Percentiles rank a stretch among this genome's conserved stretches.
Evolutionary conservation across 2,329 filamentous ascomycete species (phyloP).

Genomic region (Alternaria viburni): DNA sequence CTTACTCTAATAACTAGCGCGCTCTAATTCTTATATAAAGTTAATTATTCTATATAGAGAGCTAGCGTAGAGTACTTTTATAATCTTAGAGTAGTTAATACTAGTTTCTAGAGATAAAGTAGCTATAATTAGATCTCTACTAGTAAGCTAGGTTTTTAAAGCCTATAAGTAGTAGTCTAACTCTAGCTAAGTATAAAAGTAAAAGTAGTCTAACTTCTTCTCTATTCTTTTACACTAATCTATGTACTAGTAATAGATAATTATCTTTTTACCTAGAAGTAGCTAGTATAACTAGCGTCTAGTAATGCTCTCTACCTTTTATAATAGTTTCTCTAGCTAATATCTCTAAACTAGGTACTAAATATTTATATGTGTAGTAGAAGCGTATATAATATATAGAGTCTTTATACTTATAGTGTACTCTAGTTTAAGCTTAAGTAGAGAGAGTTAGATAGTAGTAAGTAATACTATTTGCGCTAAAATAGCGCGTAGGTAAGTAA

Average conservation of each 20-base stretch:
- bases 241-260: slow-evolving; percentile 22
- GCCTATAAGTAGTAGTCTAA: no score
- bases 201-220: slow-evolving; percentile 7
- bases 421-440: no score
- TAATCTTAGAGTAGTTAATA: slow-evolving; percentile 25
- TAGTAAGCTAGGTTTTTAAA: no score
- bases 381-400: no score
- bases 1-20: no score
- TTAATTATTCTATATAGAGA: slow-evolving; percentile 15
- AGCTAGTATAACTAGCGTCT: not conserved
- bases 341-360: no score
- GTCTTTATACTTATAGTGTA: no score
- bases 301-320: no score
- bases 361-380: no score
- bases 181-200: slow-evolving; percentile 13
- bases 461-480: slow-evolving; percentile 12
- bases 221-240: slow-evolving; percentile 13
- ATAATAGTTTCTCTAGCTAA: no score
- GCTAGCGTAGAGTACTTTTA: not conserved
- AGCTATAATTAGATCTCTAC: slow-evolving; percentile 21
- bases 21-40: slow-evolving; percentile 3
- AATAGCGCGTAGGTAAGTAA: slow-evolving; percentile 19
- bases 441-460: slow-evolving; percentile 3
- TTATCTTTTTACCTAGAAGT: slow-evolving; percentile 13
- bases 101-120: slow-evolving; percentile 22